Base-by-base conservation (phyloP, 106 monocot species). In the Xerophyta viscosa region DNA sequence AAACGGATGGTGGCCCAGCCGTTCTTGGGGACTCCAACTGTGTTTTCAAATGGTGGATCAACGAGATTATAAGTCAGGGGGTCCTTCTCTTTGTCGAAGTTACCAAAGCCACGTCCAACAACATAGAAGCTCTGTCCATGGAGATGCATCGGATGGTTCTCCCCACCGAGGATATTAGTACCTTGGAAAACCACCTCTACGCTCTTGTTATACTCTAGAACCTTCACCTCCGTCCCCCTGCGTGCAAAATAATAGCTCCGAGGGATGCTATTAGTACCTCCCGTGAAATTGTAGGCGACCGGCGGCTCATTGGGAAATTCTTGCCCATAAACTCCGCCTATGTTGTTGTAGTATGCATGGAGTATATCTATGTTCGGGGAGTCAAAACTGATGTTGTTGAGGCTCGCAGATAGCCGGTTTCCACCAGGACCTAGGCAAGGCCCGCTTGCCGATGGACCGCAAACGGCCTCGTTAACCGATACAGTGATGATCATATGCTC, bases 161-260 rank as follows among this genome's bases (percentile, higher is more conserved):
- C 68, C 17, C 62, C 62, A 1, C 20, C 41, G 2, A 88, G 8
- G 10, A 88, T 0, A 20, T 55, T 71, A 1, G 82, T 88, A 28
- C 78, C 82, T 48, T 88, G 87, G 39, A 68, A 68, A 21, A 88
- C 78, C 0, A 88, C 18, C 78, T 88, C 87, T 41, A 88, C 64
- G 3, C 27, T 52, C 0, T 26, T 30, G 31, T 62, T 67, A 47
- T 68, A 89, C 36, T 73, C 62, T 60, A 86, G 9, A 17, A 76
- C 44, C 67, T 28, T 66, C 58, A 77, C 79, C 62, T 80, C 48
- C 13, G 61, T 76, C 30, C 36, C 69, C 26, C 15, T 47, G 37
- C 11, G 31, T 4, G 80, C 51, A 37, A 57, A 48, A 27, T 60
- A 25, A 0, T 64, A 23, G 13, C 18, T 64, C 21, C 24, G 46